Conservation (phyloP, 208 protist species). For the Leishmania major region DNA sequence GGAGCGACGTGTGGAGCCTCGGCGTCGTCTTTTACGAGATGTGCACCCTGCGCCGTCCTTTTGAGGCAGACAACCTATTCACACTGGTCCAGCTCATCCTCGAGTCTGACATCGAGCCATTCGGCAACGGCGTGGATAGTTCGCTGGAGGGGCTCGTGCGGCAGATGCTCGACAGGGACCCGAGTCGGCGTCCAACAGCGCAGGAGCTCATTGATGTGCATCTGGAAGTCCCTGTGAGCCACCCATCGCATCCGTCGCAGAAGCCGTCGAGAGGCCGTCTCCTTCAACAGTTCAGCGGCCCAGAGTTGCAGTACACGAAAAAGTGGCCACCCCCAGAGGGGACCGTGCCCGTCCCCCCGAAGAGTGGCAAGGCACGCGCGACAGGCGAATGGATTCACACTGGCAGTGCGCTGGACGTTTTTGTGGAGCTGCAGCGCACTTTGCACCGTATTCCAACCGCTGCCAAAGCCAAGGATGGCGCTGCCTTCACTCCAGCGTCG, state of each 20-base stretch:
- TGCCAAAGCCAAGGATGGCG: background rate
- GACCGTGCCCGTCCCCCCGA: background rate
- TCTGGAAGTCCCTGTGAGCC: constrained; percentile 70
- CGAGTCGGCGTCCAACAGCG: constrained; percentile 67
- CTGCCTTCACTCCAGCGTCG: background rate
- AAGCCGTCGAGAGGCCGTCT: constrained; percentile 70
- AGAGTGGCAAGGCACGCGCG: constrained; percentile 9
- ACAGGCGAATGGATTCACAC: constrained; percentile 40
- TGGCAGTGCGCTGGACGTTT: constrained; percentile 28
- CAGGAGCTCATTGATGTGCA: constrained; percentile 84
- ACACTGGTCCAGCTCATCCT: constrained; percentile 76
- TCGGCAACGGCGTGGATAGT: constrained; percentile 68
- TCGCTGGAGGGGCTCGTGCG: constrained; percentile 75
- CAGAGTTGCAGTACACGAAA: constrained; percentile 55
- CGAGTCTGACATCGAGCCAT: constrained; percentile 63
- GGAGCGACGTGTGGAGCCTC: constrained; percentile 95
- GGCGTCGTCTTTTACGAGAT: constrained; percentile 97
- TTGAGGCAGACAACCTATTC: constrained; percentile 73
- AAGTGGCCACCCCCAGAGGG: constrained; percentile 39
- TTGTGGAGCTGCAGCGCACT: constrained; percentile 34
- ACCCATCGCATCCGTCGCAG: constrained; percentile 83
- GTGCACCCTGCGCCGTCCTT: constrained; percentile 85
- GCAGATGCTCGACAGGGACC: constrained; percentile 81
- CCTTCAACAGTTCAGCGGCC: constrained; percentile 76
- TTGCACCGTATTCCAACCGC: constrained; percentile 24